A percentile compares a stretch with the other conserved stretches of the same genome.
Conservation (phyloP, 306 rosid genomes). For the Dryas drummondii region DNA sequence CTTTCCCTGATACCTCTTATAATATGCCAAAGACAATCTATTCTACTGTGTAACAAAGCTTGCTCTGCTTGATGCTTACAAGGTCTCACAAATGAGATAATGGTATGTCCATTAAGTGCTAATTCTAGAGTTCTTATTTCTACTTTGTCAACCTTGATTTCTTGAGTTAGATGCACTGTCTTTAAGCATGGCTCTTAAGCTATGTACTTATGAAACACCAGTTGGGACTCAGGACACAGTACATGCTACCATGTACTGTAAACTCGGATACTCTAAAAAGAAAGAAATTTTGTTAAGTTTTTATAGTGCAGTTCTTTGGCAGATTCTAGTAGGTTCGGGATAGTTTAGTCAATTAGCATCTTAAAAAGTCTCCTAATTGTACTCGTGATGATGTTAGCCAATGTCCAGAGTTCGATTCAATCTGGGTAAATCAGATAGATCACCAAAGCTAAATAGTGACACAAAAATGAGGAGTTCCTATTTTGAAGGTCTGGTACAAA, state of each 20-base stretch:
- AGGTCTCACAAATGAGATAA: not conserved
- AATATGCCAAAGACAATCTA: not conserved
- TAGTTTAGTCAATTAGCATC: not conserved
- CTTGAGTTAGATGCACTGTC: too few species aligned
- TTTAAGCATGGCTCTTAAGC: not conserved
- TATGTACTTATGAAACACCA: not conserved
- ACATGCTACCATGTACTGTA: not conserved
- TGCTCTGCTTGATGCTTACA: not conserved
- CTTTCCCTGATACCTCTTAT: not conserved
- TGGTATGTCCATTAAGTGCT: not conserved
- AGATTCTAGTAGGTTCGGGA: not conserved
- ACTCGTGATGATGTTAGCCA: not conserved
- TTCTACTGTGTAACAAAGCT: not conserved
- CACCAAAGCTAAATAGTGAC: not conserved
- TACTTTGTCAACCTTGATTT: too few species aligned
- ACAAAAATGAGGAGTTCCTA: not conserved
- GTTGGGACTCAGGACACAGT: not conserved
- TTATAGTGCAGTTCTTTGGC: not conserved
- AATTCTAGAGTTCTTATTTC: not conserved
- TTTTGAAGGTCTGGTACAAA: not conserved
- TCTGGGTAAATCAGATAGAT: not conserved
- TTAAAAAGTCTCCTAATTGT: not conserved
- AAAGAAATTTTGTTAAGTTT: not conserved
- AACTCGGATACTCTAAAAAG: conserved; percentile 2
- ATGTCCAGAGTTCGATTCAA: not conserved